These are phyloP conservation scores for Saccharum officinarum DNA, from an alignment of 176 grass and related monocot species.

Conservation along the genomic window DNA sequence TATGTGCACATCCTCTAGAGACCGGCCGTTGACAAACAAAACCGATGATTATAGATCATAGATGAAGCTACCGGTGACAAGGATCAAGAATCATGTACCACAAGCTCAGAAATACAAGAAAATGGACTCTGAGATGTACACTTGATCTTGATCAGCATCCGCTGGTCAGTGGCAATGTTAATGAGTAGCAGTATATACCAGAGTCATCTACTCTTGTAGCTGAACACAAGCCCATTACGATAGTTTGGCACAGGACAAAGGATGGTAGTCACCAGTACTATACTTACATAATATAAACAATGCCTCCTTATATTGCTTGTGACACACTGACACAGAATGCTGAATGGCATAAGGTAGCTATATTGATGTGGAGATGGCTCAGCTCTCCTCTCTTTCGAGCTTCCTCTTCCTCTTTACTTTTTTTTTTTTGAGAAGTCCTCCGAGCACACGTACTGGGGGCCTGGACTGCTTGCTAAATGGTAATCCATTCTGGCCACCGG, in stretches of 20 bases:
- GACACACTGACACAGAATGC: too few species aligned
- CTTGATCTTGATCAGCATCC: not conserved
- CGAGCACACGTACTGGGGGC: not conserved
- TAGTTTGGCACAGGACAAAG: not conserved
- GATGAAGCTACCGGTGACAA: not conserved
- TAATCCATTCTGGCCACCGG: not conserved
- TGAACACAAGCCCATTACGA: not conserved
- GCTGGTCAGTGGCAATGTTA: not conserved
- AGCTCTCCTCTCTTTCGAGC: too few species aligned
- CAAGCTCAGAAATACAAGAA: not conserved
- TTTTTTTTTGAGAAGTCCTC: too few species aligned
- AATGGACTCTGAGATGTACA: not conserved
- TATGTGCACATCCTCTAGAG: too few species aligned
- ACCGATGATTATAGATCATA: not conserved
- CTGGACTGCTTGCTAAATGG: not conserved
- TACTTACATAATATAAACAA: too few species aligned
- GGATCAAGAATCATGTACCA: not conserved
- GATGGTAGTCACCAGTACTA: not conserved
- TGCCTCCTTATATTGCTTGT: too few species aligned
- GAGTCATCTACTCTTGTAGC: not conserved
- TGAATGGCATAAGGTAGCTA: too few species aligned
- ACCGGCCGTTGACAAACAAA: not conserved
- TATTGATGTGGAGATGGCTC: too few species aligned
- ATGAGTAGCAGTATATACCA: not conserved
- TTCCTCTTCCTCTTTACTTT: too few species aligned